Conservation (phyloP, 495 filamentous ascomycete species). For the Aspergillus leporis region DNA sequence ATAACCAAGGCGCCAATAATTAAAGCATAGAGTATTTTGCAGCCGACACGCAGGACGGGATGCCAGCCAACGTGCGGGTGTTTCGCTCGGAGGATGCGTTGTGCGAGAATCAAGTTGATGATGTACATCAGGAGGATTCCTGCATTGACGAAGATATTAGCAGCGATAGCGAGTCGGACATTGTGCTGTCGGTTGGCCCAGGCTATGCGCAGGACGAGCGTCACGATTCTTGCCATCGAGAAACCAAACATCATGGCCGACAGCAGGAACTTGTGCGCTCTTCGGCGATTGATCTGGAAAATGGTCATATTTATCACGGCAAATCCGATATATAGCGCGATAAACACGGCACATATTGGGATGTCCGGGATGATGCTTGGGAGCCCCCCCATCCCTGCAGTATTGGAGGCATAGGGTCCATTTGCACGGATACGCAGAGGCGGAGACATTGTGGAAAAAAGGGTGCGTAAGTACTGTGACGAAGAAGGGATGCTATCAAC, state of each 20-base stretch:
- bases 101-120: constrained; percentile 75
- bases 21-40: constrained; percentile 60
- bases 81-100: constrained; percentile 72
- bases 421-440: constrained; percentile 16
- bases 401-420: constrained; percentile 41
- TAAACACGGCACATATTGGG: constrained; percentile 63
- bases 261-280: constrained; percentile 69
- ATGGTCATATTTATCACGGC: constrained; percentile 66
- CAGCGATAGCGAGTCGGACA: constrained; percentile 63
- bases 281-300: constrained; percentile 56
- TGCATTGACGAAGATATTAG: constrained; percentile 71
- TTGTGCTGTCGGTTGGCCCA: constrained; percentile 44
- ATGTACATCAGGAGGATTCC: constrained; percentile 80
- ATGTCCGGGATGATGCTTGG: constrained; percentile 61
- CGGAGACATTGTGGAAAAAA: constrained; percentile 6
- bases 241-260: constrained; percentile 73
- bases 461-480: neutral
- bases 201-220: constrained; percentile 63
- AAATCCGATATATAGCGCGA: constrained; percentile 60
- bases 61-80: constrained; percentile 74
- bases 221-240: constrained; percentile 68
- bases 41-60: constrained; percentile 42
- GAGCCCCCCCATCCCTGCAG: constrained; percentile 58
- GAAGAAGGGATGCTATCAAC: neutral
- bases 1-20: constrained; percentile 63